These are phyloP conservation scores for Cynara cardunculus DNA, from an alignment of 129 eudicot species.

Conservation along the genomic window DNA sequence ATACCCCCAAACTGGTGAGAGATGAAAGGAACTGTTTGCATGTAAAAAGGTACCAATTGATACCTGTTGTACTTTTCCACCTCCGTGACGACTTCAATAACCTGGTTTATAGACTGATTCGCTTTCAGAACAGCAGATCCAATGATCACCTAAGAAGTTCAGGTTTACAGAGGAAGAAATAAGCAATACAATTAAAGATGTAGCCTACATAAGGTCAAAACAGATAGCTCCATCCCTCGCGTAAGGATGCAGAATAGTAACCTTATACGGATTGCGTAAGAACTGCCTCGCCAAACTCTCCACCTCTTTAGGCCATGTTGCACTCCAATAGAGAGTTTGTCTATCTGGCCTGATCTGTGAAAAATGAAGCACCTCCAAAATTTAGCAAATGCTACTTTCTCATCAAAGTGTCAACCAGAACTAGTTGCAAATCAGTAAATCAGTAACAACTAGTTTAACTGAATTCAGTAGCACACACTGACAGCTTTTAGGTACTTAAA, in stretches of 20 bases:
- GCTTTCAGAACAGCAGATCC: constrained; percentile 91
- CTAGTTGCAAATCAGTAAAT: neutral
- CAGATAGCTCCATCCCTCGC: neutral
- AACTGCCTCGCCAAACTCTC: constrained; percentile 93
- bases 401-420: neutral
- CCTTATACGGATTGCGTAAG: constrained; percentile 88
- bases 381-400: neutral
- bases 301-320: constrained; percentile 98
- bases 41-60: neutral
- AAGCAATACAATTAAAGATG: neutral
- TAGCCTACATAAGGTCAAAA: neutral
- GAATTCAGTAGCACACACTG: neutral
- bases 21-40: neutral
- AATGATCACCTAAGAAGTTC: constrained; percentile 58
- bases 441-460: neutral
- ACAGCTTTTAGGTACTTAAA: neutral
- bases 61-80: constrained; percentile 88
- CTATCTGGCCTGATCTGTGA: constrained; percentile 98
- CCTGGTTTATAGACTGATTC: constrained; percentile 80
- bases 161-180: neutral
- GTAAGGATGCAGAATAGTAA: constrained; percentile 13
- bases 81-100: constrained; percentile 83
- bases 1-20: neutral
- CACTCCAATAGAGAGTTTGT: constrained; percentile 97
- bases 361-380: constrained; percentile 11